A percentile compares a stretch with the other conserved stretches of the same genome.
These are phyloP conservation scores for Zarea fungicola DNA, from an alignment of 2,329 filamentous ascomycete species.

Conservation along the genomic window DNA sequence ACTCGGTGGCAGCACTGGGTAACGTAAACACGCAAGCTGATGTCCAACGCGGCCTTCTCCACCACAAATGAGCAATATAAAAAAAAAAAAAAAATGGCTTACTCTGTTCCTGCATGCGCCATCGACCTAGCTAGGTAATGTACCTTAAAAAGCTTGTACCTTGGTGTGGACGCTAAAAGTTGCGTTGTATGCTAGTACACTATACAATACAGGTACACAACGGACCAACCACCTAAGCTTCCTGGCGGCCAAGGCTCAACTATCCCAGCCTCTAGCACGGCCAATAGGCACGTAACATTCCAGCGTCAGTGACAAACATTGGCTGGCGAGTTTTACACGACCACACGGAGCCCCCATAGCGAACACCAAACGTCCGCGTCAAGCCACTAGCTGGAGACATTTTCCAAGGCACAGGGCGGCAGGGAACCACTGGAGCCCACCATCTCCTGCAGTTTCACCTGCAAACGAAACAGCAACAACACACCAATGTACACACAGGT, in stretches of 20 bases:
- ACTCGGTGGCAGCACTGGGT: too few species aligned
- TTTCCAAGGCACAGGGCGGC: not conserved
- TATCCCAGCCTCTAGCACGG: not conserved
- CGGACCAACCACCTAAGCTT: too few species aligned
- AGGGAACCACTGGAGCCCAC: not conserved
- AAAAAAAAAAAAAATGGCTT: not conserved
- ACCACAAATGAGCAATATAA: not conserved
- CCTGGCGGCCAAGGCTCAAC: not conserved
- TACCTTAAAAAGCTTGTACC: not conserved
- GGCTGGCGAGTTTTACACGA: conserved; percentile 22
- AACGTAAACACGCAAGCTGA: too few species aligned
- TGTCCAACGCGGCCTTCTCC: too few species aligned
- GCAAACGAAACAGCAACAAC: too few species aligned
- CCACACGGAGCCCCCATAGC: too few species aligned
- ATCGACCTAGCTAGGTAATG: not conserved
- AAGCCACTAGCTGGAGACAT: not conserved
- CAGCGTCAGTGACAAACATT: conserved; percentile 20
- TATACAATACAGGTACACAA: not conserved
- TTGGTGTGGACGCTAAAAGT: not conserved
- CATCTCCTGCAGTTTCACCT: too few species aligned
- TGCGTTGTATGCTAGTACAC: not conserved
- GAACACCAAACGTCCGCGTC: too few species aligned
- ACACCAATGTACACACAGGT: not conserved
- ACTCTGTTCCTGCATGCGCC: not conserved
- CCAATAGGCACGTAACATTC: conserved; percentile 25